Evolutionary conservation across 768 basidiomycete genomes (phyloP).

Genomic region (Amanita subjunquillea): DNA sequence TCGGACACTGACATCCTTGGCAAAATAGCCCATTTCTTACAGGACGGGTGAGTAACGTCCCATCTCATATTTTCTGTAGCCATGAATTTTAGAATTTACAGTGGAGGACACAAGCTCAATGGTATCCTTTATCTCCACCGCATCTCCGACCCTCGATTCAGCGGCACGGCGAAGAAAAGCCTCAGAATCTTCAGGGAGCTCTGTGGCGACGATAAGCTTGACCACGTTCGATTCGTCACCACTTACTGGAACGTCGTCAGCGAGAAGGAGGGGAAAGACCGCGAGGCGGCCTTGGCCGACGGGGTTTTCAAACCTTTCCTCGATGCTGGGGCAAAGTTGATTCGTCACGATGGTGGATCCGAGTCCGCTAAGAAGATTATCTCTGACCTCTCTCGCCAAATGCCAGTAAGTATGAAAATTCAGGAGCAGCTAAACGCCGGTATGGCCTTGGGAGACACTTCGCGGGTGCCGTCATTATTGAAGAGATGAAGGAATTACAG

Average conservation of each 20-base stretch:
- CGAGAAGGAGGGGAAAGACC: slow-evolving; percentile 11
- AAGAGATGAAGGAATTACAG: slow-evolving; percentile 8
- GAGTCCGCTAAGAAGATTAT: slow-evolving; percentile 22
- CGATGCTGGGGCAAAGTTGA: slow-evolving; percentile 27
- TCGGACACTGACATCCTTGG: slow-evolving; percentile 25
- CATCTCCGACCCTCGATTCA: slow-evolving; percentile 27
- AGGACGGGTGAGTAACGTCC: slow-evolving; percentile 9
- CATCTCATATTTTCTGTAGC: neutral
- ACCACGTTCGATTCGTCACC: slow-evolving; percentile 36
- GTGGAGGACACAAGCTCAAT: slow-evolving; percentile 17
- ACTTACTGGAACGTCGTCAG: slow-evolving; percentile 31
- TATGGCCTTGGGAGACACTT: slow-evolving; percentile 23
- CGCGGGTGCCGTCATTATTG: slow-evolving; percentile 15
- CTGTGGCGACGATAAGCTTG: slow-evolving; percentile 31
- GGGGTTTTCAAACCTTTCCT: slow-evolving; percentile 29
- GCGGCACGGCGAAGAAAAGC: slow-evolving; percentile 30
- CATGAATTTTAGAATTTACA: neutral
- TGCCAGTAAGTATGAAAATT: slow-evolving; percentile 9
- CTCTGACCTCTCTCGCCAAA: slow-evolving; percentile 15
- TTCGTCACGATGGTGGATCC: slow-evolving; percentile 24
- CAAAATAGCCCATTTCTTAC: slow-evolving; percentile 18
- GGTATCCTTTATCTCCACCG: slow-evolving; percentile 35
- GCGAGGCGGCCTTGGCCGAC: slow-evolving; percentile 24
- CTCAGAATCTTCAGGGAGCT: slow-evolving; percentile 35
- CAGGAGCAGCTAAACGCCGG: slow-evolving; percentile 12